Conservation (phyloP, 148 eudicot species). For the Dianthus caryophyllus region DNA sequence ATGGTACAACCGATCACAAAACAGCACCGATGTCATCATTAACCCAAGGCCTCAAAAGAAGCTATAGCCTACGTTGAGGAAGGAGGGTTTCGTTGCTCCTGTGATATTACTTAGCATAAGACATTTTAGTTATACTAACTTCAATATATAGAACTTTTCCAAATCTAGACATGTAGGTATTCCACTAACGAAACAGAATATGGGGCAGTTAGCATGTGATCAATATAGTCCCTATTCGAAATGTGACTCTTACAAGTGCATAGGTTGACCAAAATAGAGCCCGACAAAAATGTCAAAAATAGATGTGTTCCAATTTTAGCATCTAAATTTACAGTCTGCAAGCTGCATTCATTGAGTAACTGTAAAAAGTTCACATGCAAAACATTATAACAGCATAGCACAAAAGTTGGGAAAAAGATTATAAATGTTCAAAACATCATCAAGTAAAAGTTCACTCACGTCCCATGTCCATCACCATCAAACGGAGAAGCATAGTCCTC, state of each 20-base stretch:
- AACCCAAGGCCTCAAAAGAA: background rate
- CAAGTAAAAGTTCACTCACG: slow-evolving; percentile 52
- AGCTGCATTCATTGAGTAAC: background rate
- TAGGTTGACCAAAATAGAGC: background rate
- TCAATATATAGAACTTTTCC: no score
- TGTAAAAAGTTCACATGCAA: background rate
- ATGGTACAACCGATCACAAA: background rate
- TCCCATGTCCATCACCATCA: slow-evolving; percentile 99
- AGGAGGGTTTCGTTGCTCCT: no score
- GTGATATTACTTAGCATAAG: no score
- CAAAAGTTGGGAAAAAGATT: background rate
- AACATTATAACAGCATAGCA: background rate
- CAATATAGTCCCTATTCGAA: no score
- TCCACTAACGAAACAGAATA: no score
- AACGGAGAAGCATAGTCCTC: slow-evolving; percentile 97
- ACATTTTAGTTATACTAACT: no score
- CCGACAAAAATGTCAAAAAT: background rate
- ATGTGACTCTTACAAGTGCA: background rate
- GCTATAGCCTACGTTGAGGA: background rate
- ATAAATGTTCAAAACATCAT: background rate
- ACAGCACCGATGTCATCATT: background rate
- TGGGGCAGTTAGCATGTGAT: no score
- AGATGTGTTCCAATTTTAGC: background rate
- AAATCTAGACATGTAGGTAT: no score
- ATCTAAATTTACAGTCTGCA: background rate